phyloP scores from a whole-genome alignment of 768 basidiomycete species.

The Russula vinacea region DNA sequence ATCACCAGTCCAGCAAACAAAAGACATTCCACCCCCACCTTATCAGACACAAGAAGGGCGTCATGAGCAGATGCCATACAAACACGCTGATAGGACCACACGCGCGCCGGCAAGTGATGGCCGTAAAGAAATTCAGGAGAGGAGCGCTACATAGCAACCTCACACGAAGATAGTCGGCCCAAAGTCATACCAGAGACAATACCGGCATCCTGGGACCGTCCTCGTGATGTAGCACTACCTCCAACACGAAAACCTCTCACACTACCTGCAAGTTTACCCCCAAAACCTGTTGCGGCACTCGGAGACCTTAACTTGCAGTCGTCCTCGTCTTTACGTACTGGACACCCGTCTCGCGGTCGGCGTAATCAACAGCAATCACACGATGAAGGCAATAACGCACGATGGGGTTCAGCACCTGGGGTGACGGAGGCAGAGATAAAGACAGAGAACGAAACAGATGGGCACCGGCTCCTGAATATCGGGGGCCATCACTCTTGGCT shows the following conservation, averaged over 20 bases:
- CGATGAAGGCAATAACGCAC: not conserved
- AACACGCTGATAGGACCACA: not conserved
- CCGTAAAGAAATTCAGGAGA: slow-evolving; percentile 8
- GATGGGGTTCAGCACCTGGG: not conserved
- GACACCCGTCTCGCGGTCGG: slow-evolving; percentile 15
- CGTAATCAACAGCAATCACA: slow-evolving; percentile 15
- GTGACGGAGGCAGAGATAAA: slow-evolving; percentile 10
- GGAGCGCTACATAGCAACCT: not conserved
- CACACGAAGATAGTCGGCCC: not conserved
- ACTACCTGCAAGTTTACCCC: slow-evolving; percentile 22
- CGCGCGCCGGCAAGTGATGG: not conserved
- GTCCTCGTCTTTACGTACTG: slow-evolving; percentile 9
- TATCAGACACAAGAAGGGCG: slow-evolving; percentile 4
- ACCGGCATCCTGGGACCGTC: slow-evolving; percentile 25
- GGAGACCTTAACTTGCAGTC: slow-evolving; percentile 14
- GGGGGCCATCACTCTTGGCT: slow-evolving; percentile 22
- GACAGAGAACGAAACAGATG: slow-evolving; percentile 18
- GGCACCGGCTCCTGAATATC: slow-evolving; percentile 11
- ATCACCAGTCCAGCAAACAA: slow-evolving; percentile 8
- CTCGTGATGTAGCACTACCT: slow-evolving; percentile 3
- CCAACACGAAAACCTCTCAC: slow-evolving; percentile 8
- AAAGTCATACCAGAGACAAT: not conserved
- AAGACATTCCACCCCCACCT: not conserved
- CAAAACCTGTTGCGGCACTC: slow-evolving; percentile 25
- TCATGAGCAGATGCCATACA: slow-evolving; percentile 2